phyloP scores from a whole-genome alignment of 208 protist genomes.

The Jaenimonas drosophilae region DNA sequence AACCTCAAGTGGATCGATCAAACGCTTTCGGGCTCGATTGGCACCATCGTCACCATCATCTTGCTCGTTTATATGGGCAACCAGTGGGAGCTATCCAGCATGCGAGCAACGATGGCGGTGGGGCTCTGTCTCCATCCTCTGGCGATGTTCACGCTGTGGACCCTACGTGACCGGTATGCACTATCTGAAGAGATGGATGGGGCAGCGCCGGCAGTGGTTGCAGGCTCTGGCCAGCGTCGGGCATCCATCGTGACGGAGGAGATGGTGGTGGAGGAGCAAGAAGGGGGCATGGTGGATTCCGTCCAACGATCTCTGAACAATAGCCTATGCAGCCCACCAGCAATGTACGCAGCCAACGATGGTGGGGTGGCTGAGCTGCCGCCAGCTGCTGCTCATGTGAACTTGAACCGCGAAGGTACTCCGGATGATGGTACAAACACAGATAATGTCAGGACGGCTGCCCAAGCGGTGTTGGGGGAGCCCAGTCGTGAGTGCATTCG shows the following conservation, averaged over 20 bases:
- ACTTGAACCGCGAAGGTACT: too few relatives aligned
- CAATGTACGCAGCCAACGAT: too few relatives aligned
- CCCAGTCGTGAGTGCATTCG: too few relatives aligned
- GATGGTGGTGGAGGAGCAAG: not conserved
- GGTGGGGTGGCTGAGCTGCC: too few relatives aligned
- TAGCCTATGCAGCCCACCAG: too few relatives aligned
- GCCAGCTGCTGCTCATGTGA: too few relatives aligned
- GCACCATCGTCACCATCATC: constrained; percentile 20
- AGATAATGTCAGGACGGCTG: too few relatives aligned
- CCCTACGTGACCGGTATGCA: constrained; percentile 15
- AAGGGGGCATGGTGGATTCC: too few relatives aligned
- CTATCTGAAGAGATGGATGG: constrained; percentile 1
- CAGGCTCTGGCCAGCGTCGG: too few relatives aligned
- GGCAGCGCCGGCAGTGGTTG: not conserved
- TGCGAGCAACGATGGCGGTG: constrained; percentile 18
- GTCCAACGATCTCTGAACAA: too few relatives aligned
- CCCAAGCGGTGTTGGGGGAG: too few relatives aligned
- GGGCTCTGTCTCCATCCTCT: constrained; percentile 17
- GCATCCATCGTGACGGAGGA: not conserved
- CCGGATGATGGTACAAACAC: too few relatives aligned
- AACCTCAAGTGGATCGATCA: constrained; percentile 67
- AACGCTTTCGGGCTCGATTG: constrained; percentile 39
- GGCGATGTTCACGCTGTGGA: constrained; percentile 9
- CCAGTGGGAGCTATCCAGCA: constrained; percentile 14
- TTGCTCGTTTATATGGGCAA: constrained; percentile 28